Base-by-base conservation (phyloP, 768 basidiomycete genomes). In the Lactarius akahatsu region DNA sequence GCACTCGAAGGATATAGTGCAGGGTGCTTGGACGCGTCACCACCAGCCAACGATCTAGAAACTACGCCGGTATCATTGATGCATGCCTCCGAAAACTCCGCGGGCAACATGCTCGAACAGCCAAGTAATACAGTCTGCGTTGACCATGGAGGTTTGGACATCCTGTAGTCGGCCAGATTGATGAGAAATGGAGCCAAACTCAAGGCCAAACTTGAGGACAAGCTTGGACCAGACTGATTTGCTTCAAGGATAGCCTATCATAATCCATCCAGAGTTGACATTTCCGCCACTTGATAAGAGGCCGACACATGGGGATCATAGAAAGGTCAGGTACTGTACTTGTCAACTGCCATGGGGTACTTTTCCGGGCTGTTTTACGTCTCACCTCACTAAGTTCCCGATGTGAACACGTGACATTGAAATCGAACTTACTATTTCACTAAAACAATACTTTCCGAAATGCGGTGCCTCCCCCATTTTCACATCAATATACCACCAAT, bases 151-250 rank as follows among this genome's bases (percentile, higher is more conserved):
- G 18, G 8, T 5, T 20, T 55, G 28, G 1, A 18, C 28, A 9
- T 1, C 11, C 38, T 15, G 13, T 11, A 9, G 18, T 34, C 30
- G 1, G 18, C 55, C 32, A 26, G 50, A 26, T 61, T 41, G 55
- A 50, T 50, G 45, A 11, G 15, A 32, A 61, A 66, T 62, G 65
- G 65, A 61, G 65, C 60, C 65, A 66, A 52, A 64, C 23, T 57
- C 11, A 18, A 9, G 8, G 20, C 18, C 55, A 10, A 34, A 18
- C 30, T 32, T 10, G 16, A 11, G 13, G 11, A 10, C 2, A 30
- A 30, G 34, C 34, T 38, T 40, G 38, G 26, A 7, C 30, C 55
- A 32, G 18, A 6, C 30, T 18, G 30, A 9, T 20, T 47, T 11
- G n/a, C 9, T 20, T 11, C 45, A 3, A 47, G 7, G 45, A 47